These are phyloP conservation scores for Fusarium secorum DNA, from an alignment of 2,329 filamentous ascomycete species.

Conservation along the genomic window DNA sequence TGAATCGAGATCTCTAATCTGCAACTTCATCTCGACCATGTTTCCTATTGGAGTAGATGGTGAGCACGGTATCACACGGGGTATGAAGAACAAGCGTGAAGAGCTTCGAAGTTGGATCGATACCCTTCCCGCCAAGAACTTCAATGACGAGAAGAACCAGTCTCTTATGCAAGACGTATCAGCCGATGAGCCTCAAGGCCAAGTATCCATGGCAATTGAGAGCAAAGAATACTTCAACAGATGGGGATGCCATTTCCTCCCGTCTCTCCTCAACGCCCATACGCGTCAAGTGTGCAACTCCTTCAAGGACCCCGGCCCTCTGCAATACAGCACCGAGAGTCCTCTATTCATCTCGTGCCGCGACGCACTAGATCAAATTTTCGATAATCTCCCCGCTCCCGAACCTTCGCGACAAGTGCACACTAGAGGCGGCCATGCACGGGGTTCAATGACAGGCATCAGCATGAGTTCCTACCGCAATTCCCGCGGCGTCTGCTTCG, in stretches of 20 bases:
- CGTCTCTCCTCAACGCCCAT: slow-evolving; percentile 64
- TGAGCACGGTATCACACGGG: slow-evolving; percentile 44
- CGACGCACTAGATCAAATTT: slow-evolving; percentile 57
- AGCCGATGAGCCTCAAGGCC: slow-evolving; percentile 54
- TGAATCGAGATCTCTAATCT: slow-evolving; percentile 58
- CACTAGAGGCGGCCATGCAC: not conserved
- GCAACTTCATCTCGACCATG: slow-evolving; percentile 57
- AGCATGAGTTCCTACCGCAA: slow-evolving; percentile 57
- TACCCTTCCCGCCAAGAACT: slow-evolving; percentile 46
- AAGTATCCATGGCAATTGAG: slow-evolving; percentile 59
- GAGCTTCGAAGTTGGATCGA: slow-evolving; percentile 46
- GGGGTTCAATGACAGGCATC: slow-evolving; percentile 27
- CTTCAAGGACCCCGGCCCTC: slow-evolving; percentile 68
- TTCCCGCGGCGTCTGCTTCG: slow-evolving; percentile 59
- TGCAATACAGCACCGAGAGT: slow-evolving; percentile 60
- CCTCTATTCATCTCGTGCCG: slow-evolving; percentile 61
- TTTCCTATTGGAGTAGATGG: slow-evolving; percentile 46
- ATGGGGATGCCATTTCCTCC: slow-evolving; percentile 68
- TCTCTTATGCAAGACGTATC: slow-evolving; percentile 60
- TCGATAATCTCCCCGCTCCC: slow-evolving; percentile 57
- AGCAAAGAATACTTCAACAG: slow-evolving; percentile 49
- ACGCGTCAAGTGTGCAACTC: slow-evolving; percentile 65
- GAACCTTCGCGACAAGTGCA: slow-evolving; percentile 45
- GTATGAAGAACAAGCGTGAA: slow-evolving; percentile 6
- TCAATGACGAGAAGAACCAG: slow-evolving; percentile 51